These are phyloP conservation scores for Trichoderma semiorbis DNA, from an alignment of 2,329 filamentous ascomycete genomes.

Conservation along the genomic window DNA sequence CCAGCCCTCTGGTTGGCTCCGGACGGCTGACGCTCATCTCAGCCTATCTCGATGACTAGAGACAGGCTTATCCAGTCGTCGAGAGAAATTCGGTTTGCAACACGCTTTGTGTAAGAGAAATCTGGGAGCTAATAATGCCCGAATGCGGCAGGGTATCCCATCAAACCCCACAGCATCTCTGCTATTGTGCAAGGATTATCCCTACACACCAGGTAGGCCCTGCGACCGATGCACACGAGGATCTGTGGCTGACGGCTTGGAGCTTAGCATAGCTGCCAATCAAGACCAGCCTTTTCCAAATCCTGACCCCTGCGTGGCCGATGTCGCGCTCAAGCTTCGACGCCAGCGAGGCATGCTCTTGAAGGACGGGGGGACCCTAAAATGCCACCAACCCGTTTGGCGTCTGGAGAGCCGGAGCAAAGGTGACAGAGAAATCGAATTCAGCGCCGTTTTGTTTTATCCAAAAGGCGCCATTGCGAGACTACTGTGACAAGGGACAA, in stretches of 20 bases:
- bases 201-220: neutral
- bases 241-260: slow-evolving; percentile 19
- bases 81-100: slow-evolving; percentile 32
- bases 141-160: slow-evolving; percentile 16
- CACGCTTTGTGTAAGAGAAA: slow-evolving; percentile 38
- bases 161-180: slow-evolving; percentile 19
- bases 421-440: neutral
- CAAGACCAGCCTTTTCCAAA: slow-evolving; percentile 15
- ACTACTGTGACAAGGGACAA: neutral
- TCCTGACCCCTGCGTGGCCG: slow-evolving; percentile 15
- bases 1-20: slow-evolving; percentile 18
- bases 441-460: neutral
- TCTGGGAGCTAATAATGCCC: slow-evolving; percentile 24
- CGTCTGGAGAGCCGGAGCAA: slow-evolving; percentile 2
- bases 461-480: neutral
- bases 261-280: slow-evolving; percentile 18
- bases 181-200: slow-evolving; percentile 4
- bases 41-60: slow-evolving; percentile 22
- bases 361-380: neutral
- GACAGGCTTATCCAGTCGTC: slow-evolving; percentile 25
- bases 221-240: slow-evolving; percentile 15
- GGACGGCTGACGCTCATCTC: slow-evolving; percentile 22
- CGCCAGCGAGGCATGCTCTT: slow-evolving; percentile 12
- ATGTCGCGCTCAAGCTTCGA: slow-evolving; percentile 19
- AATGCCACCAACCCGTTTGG: slow-evolving; percentile 2